Conservation (phyloP, 2,329 filamentous ascomycete genomes). For the Ophioceras dolichostomum region DNA sequence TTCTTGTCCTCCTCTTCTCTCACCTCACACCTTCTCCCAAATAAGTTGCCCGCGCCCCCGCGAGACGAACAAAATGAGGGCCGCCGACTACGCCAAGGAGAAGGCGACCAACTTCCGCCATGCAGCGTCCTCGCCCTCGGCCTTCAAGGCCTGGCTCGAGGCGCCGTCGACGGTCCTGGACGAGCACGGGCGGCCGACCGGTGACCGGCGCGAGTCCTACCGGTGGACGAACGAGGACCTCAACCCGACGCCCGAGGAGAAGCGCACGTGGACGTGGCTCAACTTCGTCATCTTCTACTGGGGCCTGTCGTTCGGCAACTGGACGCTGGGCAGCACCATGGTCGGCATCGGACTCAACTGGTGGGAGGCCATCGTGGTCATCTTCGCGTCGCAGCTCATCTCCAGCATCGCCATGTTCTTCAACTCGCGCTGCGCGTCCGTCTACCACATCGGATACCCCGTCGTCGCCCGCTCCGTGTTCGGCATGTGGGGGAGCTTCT, state of each 20-base stretch:
- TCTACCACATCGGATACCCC: conserved; percentile 28
- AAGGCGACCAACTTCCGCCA: conserved; percentile 35
- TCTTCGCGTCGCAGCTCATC: conserved; percentile 28
- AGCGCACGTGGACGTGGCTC: conserved; percentile 18
- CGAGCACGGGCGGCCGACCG: not conserved
- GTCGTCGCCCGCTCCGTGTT: conserved; percentile 23
- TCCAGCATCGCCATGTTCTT: conserved; percentile 28
- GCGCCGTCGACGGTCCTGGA: conserved; percentile 4
- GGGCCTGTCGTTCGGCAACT: conserved; percentile 26
- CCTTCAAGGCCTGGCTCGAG: conserved; percentile 4
- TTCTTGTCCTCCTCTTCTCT: too few relatives aligned
- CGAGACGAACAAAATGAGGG: not conserved
- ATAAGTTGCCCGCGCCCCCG: too few relatives aligned
- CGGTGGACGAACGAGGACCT: conserved; percentile 18
- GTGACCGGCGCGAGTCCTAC: not conserved
- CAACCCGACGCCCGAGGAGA: conserved; percentile 14
- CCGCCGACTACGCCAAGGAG: not conserved
- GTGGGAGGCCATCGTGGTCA: conserved; percentile 29
- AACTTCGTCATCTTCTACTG: conserved; percentile 26
- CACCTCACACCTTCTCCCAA: too few relatives aligned
- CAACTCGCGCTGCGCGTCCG: conserved; percentile 26
- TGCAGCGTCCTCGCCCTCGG: conserved; percentile 3
- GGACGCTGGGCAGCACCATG: conserved; percentile 22
- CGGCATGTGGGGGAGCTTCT: conserved; percentile 29
- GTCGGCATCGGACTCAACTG: conserved; percentile 29